phyloP scores from a whole-genome alignment of 371 early-diverging fungal species.

The Coemansia sp. region DNA sequence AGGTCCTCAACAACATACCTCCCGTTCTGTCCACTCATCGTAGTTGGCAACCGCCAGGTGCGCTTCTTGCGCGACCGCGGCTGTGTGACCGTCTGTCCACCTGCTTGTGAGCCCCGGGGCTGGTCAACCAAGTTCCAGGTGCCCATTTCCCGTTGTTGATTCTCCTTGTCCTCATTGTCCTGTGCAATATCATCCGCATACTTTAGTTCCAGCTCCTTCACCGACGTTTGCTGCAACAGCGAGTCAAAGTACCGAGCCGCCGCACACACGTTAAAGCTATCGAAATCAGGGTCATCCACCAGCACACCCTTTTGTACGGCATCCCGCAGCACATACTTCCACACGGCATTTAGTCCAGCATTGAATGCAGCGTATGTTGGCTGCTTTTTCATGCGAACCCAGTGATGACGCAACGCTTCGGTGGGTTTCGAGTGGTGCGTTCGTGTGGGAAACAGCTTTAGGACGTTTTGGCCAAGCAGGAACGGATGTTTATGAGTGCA shows the following conservation, averaged over 20 bases:
- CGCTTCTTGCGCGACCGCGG: not conserved
- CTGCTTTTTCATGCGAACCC: not conserved
- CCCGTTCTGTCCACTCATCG: conserved; percentile 3
- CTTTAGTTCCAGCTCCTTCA: conserved; percentile 9
- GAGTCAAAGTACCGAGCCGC: conserved; percentile 17
- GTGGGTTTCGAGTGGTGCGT: not conserved
- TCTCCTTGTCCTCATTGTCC: not conserved
- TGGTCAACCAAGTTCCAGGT: not conserved
- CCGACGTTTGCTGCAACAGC: conserved; percentile 3
- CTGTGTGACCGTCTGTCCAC: not conserved
- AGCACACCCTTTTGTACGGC: conserved; percentile 20
- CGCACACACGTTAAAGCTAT: conserved; percentile 9
- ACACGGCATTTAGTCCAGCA: conserved; percentile 9
- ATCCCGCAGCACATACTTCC: conserved; percentile 31
- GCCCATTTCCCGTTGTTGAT: not conserved
- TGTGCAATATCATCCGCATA: conserved; percentile 16
- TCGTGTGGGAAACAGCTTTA: conserved; percentile 21
- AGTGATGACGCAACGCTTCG: conserved; percentile 21
- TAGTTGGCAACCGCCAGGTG: conserved; percentile 18
- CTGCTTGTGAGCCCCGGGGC: not conserved
- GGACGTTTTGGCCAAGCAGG: not conserved
- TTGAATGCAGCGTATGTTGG: not conserved
- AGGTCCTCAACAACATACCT: not conserved
- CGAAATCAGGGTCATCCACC: conserved; percentile 11
- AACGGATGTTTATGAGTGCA: conserved; percentile 21